These are phyloP conservation scores for Termitomyces sp. DNA, from an alignment of 768 basidiomycete genomes.

Conservation along the genomic window DNA sequence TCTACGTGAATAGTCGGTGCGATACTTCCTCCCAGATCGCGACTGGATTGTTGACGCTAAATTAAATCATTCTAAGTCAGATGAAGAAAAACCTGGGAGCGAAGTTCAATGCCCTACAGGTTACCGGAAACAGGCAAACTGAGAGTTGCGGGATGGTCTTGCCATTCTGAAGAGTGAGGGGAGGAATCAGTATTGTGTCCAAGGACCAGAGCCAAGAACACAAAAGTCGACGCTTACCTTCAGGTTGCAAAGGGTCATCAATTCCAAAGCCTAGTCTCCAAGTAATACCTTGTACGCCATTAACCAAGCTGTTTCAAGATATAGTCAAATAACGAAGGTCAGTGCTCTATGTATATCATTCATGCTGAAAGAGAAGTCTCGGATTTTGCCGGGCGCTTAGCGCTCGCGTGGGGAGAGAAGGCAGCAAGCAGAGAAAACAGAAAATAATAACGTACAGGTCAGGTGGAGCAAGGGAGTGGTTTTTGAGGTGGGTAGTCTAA, in stretches of 20 bases:
- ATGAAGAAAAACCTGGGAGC: neutral
- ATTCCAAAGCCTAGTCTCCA: slow-evolving; percentile 62
- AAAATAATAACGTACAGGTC: slow-evolving; percentile 41
- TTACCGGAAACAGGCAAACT: slow-evolving; percentile 44
- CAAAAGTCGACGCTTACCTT: slow-evolving; percentile 33
- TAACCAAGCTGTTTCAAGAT: slow-evolving; percentile 34
- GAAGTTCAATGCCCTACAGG: slow-evolving; percentile 33
- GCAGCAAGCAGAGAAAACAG: neutral
- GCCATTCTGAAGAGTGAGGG: slow-evolving; percentile 41
- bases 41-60: slow-evolving; percentile 50
- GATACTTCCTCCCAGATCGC: slow-evolving; percentile 49
- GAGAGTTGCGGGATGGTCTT: slow-evolving; percentile 47
- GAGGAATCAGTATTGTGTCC: neutral
- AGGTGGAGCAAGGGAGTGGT: slow-evolving; percentile 49
- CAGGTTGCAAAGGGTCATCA: slow-evolving; percentile 43
- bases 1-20: slow-evolving; percentile 17
- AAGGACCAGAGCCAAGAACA: neutral
- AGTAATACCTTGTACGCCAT: slow-evolving; percentile 57
- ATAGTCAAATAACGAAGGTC: slow-evolving; percentile 1
- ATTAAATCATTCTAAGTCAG: slow-evolving; percentile 17
- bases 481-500: slow-evolving; percentile 48
- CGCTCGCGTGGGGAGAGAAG: slow-evolving; percentile 13
- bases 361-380: slow-evolving; percentile 2
- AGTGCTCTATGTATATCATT: neutral
- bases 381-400: slow-evolving; percentile 10